Evolutionary conservation across 2,329 filamentous ascomycete species (phyloP).

Genomic region (Ilyonectria mors-panacis): DNA sequence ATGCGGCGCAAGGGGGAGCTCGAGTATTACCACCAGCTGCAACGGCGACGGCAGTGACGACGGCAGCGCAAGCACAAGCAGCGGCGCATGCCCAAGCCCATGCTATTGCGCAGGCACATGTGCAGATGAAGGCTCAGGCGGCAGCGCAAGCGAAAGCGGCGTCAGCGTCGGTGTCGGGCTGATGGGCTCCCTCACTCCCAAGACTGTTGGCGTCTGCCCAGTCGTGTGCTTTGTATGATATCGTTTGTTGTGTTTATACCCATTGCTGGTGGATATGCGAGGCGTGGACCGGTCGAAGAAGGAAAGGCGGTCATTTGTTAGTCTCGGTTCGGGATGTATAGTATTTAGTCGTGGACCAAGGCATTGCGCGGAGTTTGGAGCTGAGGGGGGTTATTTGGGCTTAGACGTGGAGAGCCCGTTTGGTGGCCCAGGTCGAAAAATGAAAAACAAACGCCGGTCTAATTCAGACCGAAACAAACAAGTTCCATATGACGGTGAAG

Average conservation of each 20-base stretch:
- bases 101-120: slow-evolving; percentile 49
- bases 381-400: slow-evolving; percentile 43
- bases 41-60: slow-evolving; percentile 35
- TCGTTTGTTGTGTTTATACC: slow-evolving; percentile 48
- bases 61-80: slow-evolving; percentile 36
- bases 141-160: slow-evolving; percentile 30
- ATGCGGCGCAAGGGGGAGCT: slow-evolving; percentile 43
- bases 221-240: slow-evolving; percentile 44
- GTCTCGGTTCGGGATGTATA: slow-evolving; percentile 38
- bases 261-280: slow-evolving; percentile 36
- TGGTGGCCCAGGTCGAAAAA: slow-evolving; percentile 44
- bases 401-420: slow-evolving; percentile 46
- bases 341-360: slow-evolving; percentile 47
- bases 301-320: slow-evolving; percentile 31
- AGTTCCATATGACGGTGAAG: slow-evolving; percentile 7
- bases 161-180: slow-evolving; percentile 37
- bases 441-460: slow-evolving; percentile 44
- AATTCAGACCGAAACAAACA: slow-evolving; percentile 31
- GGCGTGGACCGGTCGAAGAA: slow-evolving; percentile 11
- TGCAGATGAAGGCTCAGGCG: slow-evolving; percentile 41
- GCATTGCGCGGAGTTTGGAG: slow-evolving; percentile 58
- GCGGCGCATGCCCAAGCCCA: slow-evolving; percentile 50
- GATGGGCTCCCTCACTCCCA: slow-evolving; percentile 5
- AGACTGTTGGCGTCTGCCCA: slow-evolving; percentile 11
- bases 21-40: slow-evolving; percentile 46